Evolutionary conservation across 176 grass and related monocot genomes (phyloP), one percentile per base, ranked within the genome.

Genomic region (Otatea glauca): DNA sequence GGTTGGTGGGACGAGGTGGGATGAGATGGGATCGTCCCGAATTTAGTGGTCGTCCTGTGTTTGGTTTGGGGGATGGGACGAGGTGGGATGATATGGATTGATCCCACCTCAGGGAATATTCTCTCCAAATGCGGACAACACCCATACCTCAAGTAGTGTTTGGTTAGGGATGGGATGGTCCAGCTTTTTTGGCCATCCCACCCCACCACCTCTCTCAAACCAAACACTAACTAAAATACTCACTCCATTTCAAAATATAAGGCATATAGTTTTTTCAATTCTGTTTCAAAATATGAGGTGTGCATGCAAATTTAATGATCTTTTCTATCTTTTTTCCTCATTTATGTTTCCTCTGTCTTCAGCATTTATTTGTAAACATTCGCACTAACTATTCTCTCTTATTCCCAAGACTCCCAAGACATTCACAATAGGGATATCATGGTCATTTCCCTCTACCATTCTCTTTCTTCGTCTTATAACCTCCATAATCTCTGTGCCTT

Each of bases 361-460:
- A 47, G 25, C 75, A 78, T 41, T 63, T 25, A 6, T 45, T 23
- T 2, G n/a, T 62, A 4, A 63, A 32, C n/a, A 77, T 62, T 77
- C 2, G 9, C 23, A 9, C 41, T 78, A 78, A 29, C 14, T 29
- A 43, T 44, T 29, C 39, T 32, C 39, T 20, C 24, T 64, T 15
- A 78, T 64, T 64, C 76, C 75, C 17, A 62, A 27, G 9, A 61
- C 38, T 29, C 38, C 14, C 9, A 62, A 78, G 39, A 63, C 75
- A 44, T 77, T 62, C 24, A 17, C 4, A 45, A 9, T 44, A n/a
- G 5, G 21, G n/a, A 77, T 17, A 27, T 44, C 75, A 45, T 63
- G 39, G 4, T 62, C 56, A 29, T 29, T 45, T 43, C 2, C 12
- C 50, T 27, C 23, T 21, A 45, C 38, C 58, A 62, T 62, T 62